Evolutionary conservation across 768 basidiomycete species (phyloP).

Genomic region (Serpula lacrymans): DNA sequence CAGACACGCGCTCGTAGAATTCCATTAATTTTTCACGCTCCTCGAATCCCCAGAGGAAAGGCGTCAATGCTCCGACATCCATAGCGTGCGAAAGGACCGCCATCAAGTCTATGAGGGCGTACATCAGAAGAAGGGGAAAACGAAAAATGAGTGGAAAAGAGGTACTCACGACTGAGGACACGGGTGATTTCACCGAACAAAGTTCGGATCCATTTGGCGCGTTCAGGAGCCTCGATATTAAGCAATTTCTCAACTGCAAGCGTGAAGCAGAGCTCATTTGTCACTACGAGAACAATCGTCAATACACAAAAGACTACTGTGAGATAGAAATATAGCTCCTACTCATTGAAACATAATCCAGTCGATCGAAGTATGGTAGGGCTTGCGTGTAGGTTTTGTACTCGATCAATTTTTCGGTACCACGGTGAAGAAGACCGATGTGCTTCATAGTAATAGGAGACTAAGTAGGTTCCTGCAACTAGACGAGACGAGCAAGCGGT

Average conservation of each 20-base stretch:
- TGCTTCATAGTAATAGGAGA: conserved; percentile 65
- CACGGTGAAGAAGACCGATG: conserved; percentile 93
- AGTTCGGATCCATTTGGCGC: conserved; percentile 98
- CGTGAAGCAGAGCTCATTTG: conserved; percentile 96
- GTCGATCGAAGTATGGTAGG: conserved; percentile 95
- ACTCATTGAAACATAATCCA: conserved; percentile 99
- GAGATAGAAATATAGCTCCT: conserved; percentile 28
- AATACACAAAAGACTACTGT: too few relatives aligned
- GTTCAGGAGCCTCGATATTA: conserved; percentile 94
- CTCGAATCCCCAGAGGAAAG: conserved; percentile 99
- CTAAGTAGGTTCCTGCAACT: conserved; percentile 5
- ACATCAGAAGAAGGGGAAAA: not conserved
- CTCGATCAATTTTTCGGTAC: conserved; percentile 98
- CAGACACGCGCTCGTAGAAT: conserved; percentile 98
- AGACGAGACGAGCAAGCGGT: conserved; percentile 2
- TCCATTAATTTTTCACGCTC: conserved; percentile 99
- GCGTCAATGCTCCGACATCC: conserved; percentile 97
- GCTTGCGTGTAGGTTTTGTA: conserved; percentile 99
- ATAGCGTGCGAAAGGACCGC: conserved; percentile 92
- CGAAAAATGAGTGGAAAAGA: conserved; percentile 5
- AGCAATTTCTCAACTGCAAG: conserved; percentile 97
- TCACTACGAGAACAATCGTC: conserved; percentile 59
- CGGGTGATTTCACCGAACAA: conserved; percentile 97
- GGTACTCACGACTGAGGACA: conserved; percentile 78
- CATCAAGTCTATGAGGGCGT: conserved; percentile 71